Percentiles rank a stretch among this genome's conserved stretches.
Evolutionary conservation across 2,329 filamentous ascomycete genomes (phyloP).

Genomic region (Clarireedia sp.): DNA sequence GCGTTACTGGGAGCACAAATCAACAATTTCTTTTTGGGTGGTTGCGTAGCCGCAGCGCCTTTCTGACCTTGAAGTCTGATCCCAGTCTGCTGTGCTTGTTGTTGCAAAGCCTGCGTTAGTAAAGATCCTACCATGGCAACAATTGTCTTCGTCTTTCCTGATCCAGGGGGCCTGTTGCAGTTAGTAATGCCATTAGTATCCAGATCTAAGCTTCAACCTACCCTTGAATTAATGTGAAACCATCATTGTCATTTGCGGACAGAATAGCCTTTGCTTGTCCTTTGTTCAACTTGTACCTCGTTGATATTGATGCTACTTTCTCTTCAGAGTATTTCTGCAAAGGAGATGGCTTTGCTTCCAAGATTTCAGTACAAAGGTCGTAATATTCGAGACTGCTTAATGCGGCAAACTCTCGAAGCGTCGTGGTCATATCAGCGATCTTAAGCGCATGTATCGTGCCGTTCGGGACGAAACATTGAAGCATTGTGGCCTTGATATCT

Average conservation of each 20-base stretch:
- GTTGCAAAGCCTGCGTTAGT: slow-evolving; percentile 45
- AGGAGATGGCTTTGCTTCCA: slow-evolving; percentile 82
- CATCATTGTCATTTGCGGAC: slow-evolving; percentile 90
- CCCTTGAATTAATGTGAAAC: slow-evolving; percentile 93
- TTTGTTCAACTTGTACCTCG: slow-evolving; percentile 75
- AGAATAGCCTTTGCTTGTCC: slow-evolving; percentile 89
- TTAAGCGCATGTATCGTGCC: slow-evolving; percentile 67
- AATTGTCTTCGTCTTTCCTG: slow-evolving; percentile 97
- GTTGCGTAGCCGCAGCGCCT: slow-evolving; percentile 27
- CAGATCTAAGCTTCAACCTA: slow-evolving; percentile 32
- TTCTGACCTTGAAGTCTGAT: slow-evolving; percentile 29
- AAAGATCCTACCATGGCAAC: slow-evolving; percentile 90
- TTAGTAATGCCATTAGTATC: slow-evolving; percentile 21
- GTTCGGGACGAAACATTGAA: slow-evolving; percentile 59
- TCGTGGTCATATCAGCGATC: slow-evolving; percentile 85
- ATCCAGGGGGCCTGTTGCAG: slow-evolving; percentile 68
- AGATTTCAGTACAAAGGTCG: slow-evolving; percentile 87
- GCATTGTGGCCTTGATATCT: slow-evolving; percentile 39
- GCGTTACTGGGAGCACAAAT: slow-evolving; percentile 99
- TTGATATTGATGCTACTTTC: slow-evolving; percentile 58
- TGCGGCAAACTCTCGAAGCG: slow-evolving; percentile 92
- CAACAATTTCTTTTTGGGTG: slow-evolving; percentile 69
- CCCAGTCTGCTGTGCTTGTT: slow-evolving; percentile 19
- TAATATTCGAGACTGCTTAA: slow-evolving; percentile 89
- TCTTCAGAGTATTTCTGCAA: slow-evolving; percentile 74